Percentiles rank a stretch among this genome's conserved stretches.
Evolutionary conservation across 352 stramenopile genomes (phyloP).

Genomic region (Phytophthora citrophthora): DNA sequence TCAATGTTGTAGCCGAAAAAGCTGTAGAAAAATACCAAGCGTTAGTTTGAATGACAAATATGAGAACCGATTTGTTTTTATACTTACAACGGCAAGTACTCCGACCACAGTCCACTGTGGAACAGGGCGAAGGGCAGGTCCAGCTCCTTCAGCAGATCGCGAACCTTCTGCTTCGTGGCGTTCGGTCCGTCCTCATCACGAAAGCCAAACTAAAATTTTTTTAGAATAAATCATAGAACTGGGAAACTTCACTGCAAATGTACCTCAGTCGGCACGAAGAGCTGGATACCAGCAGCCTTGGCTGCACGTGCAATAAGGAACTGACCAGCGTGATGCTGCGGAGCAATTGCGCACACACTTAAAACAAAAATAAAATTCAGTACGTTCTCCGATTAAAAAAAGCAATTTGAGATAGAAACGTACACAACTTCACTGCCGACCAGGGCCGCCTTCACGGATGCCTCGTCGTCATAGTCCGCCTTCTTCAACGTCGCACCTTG

Average conservation of each 20-base stretch:
- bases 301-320: slow-evolving; percentile 17
- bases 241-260: neutral
- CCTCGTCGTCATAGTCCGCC: slow-evolving; percentile 24
- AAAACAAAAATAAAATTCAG: neutral
- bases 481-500: slow-evolving; percentile 18
- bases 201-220: neutral
- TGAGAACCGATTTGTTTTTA: neutral
- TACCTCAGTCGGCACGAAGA: slow-evolving; percentile 34
- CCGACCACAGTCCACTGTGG: slow-evolving; percentile 25
- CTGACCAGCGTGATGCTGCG: slow-evolving; percentile 9
- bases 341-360: slow-evolving; percentile 20
- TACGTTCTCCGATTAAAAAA: neutral
- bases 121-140: slow-evolving; percentile 33
- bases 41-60: neutral
- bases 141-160: slow-evolving; percentile 31
- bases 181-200: slow-evolving; percentile 22
- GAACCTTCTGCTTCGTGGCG: slow-evolving; percentile 25
- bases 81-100: slow-evolving; percentile 10
- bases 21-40: neutral
- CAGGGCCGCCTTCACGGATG: slow-evolving; percentile 24
- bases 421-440: slow-evolving; percentile 28
- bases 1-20: slow-evolving; percentile 31
- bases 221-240: too few relatives aligned
- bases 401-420: neutral
- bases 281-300: slow-evolving; percentile 22